These are phyloP conservation scores for Agarophyton chilense DNA, from an alignment of 23 red algal species.

Conservation along the genomic window DNA sequence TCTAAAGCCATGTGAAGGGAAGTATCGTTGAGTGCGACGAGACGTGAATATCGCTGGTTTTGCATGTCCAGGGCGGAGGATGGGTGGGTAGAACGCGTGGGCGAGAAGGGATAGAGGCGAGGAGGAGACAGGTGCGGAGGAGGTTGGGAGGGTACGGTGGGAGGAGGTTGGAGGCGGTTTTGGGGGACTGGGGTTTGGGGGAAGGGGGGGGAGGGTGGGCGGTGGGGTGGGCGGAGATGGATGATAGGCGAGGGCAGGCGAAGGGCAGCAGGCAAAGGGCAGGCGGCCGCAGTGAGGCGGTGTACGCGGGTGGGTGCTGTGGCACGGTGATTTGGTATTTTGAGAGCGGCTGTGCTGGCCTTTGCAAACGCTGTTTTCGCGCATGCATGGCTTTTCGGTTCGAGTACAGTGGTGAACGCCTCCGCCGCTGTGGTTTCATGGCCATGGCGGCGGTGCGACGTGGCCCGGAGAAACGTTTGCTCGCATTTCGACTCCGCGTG, in stretches of 20 bases:
- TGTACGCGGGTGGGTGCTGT: too few species aligned
- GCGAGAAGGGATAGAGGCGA: neutral
- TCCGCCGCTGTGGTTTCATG: too few species aligned
- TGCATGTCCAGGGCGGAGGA: neutral
- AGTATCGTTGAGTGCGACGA: slow-evolving; percentile 3
- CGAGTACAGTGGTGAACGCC: too few species aligned
- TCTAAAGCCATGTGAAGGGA: slow-evolving; percentile 31
- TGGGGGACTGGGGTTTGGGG: neutral
- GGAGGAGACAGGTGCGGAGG: neutral
- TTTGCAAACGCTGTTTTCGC: slow-evolving; percentile 6
- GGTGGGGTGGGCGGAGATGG: neutral
- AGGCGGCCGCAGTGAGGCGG: neutral
- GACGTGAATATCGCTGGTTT: slow-evolving; percentile 33
- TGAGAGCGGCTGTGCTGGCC: too few species aligned
- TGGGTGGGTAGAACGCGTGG: neutral
- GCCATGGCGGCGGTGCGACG: too few species aligned
- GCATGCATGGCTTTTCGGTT: neutral
- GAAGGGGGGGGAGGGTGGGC: neutral
- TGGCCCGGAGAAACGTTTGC: too few species aligned
- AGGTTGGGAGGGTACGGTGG: neutral
- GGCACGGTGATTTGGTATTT: too few species aligned
- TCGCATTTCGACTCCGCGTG: too few species aligned
- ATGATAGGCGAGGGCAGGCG: neutral
- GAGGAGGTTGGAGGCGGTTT: neutral
- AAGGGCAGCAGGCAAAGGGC: neutral